Base-by-base conservation (phyloP, 441 rosid genomes). In the Eutrema salsugineum region DNA sequence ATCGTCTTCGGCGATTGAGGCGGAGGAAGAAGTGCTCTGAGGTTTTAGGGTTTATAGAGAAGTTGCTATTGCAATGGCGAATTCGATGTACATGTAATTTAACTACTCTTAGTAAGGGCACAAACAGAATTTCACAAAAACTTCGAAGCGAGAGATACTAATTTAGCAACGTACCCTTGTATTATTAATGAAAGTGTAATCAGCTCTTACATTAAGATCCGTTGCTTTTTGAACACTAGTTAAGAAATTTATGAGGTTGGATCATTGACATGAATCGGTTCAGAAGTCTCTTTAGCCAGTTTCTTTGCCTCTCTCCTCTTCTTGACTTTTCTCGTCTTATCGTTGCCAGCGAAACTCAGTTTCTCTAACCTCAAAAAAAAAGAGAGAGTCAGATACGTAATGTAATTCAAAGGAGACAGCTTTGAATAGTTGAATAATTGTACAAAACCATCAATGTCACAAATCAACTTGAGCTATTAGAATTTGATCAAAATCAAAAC, bases 291-390 rank as follows among this genome's bases (percentile, higher is more conserved):
- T 66, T 49, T 80, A 14, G 80, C 88, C 56, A 81, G 67, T 73
- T 66, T 86, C 80, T 89, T 92, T 0, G 87, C 84, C 28, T 60
- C 72, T 79, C 91, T 84, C 51, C 93, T 80, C 27, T 78, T 80
- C 76, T 83, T 88, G 55, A 77, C 43, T 66, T 78, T 89, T 32
- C 59, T 30, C 14, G 47, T 80, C 80, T 75, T 79, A 33, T 69
- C 77, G 58, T 62, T 66, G 51, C 55, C 75, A 22, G 55, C 55
- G 5, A 11, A 24, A 5, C 28, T 30, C 14, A 54, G 14, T 32
- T 49, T 38, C 47, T 64, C 81, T 68, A 72, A n/a, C n/a, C n/a
- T n/a, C 84, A 71, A 53, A 78, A 16, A 24, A 60, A 9, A 2
- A 8, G 17, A 3, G 16, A 20, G 67, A 57, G 46, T 38, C 47